Base-by-base conservation (phyloP, 2,329 filamentous ascomycete species). In the Biscogniauxia mediterranea region DNA sequence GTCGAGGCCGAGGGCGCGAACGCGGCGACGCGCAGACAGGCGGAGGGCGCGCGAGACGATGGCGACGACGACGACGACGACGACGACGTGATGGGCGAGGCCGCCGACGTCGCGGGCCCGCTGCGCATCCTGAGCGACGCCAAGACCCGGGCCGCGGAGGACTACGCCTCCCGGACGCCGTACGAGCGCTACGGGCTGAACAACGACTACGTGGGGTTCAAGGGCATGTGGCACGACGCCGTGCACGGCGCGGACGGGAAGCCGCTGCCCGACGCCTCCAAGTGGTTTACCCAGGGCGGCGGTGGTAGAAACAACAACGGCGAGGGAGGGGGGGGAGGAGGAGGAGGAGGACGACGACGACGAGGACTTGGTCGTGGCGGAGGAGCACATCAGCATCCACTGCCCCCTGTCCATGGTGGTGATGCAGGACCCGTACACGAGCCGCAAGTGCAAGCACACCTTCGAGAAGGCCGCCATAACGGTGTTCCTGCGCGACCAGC, bases 401-500 rank as follows among this genome's bases (percentile, higher is more conserved):
- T 93, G 90, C 69, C 89, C 89, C 0, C 73, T 93, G 20, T 89
- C 89, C 0, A 78, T 92, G 65, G 79, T 79, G 56, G 78, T 83
- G 52, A 87, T 92, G 78, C 77, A 79, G 51, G 82, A 91, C 57
- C 90, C 90, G 0, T 86, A 85, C 69, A 90, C 84, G 59, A 90
- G 85, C 68, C 77, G 72, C 15, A 84, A 85, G 65, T 93, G 90
- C 78, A 86, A 84, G 59, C 90, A 93, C 73, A 87, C 84, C 0
- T 93, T 91, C 71, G 89, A 93, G 70, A 88, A 85, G 73, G 70
- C 73, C 1, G 85, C 85, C 0, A 88, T 93, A 49, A 60, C 84
- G 23, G 82, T 85, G 52, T 88, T 79, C 72, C 80, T 80, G 58
- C 63, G 66, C 21, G 55, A 53, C n/a, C 69, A 66, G 61, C 69